Conservation (phyloP, 2,329 filamentous ascomycete genomes). For the Ascochyta clinopodiicola region DNA sequence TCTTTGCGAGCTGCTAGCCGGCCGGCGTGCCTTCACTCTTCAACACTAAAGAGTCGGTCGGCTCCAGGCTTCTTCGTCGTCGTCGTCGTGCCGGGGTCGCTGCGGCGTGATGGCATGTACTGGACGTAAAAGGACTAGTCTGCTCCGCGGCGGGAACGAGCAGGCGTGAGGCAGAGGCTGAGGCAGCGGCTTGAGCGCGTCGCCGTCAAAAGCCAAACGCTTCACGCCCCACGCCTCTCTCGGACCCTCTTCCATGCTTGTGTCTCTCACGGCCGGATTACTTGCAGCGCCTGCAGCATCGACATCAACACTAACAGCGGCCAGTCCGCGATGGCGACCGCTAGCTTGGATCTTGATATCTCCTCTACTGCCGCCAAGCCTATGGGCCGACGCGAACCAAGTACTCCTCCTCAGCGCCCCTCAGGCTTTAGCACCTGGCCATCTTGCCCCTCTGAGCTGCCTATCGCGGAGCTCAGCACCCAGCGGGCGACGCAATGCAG, state of each 20-base stretch:
- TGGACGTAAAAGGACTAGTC: neutral
- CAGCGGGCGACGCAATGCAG: constrained; percentile 26
- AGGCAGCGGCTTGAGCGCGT: constrained; percentile 12
- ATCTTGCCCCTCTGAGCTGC: constrained; percentile 24
- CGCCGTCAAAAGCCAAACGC: constrained; percentile 9
- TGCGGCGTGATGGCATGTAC: constrained; percentile 21
- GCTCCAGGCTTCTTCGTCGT: neutral
- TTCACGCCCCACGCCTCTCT: constrained; percentile 4
- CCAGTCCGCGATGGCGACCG: constrained; percentile 36
- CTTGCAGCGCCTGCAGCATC: constrained; percentile 10
- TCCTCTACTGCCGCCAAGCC: constrained; percentile 22
- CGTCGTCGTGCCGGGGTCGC: constrained; percentile 8
- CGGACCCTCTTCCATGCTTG: constrained; percentile 8
- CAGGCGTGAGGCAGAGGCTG: constrained; percentile 3
- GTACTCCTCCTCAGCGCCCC: constrained; percentile 17
- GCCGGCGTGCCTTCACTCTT: neutral
- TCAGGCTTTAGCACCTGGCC: constrained; percentile 9
- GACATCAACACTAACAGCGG: constrained; percentile 30
- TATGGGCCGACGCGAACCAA: constrained; percentile 22
- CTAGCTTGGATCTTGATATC: constrained; percentile 32
- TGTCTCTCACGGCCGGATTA: constrained; percentile 13
- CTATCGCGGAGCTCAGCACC: constrained; percentile 30
- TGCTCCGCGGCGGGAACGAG: constrained; percentile 10
- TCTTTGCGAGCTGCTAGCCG: neutral
- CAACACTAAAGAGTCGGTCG: too few species aligned